These are phyloP conservation scores for Ceratocystis huliohia DNA, from an alignment of 2,329 filamentous ascomycete species.

Conservation along the genomic window DNA sequence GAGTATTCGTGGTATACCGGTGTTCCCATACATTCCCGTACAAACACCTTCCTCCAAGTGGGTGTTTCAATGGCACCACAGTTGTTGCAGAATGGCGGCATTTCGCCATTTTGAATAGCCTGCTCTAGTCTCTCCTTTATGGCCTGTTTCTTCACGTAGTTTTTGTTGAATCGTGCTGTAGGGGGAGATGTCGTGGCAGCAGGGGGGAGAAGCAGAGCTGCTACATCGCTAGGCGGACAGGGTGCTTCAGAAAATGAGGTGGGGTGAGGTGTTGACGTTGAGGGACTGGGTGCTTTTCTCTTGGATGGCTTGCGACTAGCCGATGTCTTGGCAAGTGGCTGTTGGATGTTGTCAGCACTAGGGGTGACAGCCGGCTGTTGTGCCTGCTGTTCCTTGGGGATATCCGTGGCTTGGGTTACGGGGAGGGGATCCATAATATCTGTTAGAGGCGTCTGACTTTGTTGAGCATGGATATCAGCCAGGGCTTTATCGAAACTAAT, in stretches of 20 bases:
- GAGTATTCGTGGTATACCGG: slow-evolving; percentile 60
- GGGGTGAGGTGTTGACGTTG: slow-evolving; percentile 31
- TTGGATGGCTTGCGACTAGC: slow-evolving; percentile 8
- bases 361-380: background rate
- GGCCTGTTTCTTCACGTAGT: slow-evolving; percentile 49
- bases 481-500: slow-evolving; percentile 16
- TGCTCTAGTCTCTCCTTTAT: slow-evolving; percentile 47
- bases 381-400: background rate
- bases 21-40: slow-evolving; percentile 57
- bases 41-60: slow-evolving; percentile 88
- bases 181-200: slow-evolving; percentile 30
- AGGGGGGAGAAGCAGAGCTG: slow-evolving; percentile 23
- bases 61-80: slow-evolving; percentile 93
- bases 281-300: slow-evolving; percentile 7
- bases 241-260: slow-evolving; percentile 31
- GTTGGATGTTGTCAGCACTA: background rate
- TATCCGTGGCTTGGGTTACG: background rate
- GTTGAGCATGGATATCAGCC: slow-evolving; percentile 8
- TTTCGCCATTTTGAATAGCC: slow-evolving; percentile 63
- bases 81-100: slow-evolving; percentile 81
- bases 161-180: slow-evolving; percentile 43
- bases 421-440: background rate
- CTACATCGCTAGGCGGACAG: slow-evolving; percentile 35
- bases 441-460: background rate
- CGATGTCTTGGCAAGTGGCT: background rate